Evolutionary conservation across 495 filamentous ascomycete species (phyloP), one percentile per base, ranked within the genome.

Genomic region (Hypoxylon lenormandii): DNA sequence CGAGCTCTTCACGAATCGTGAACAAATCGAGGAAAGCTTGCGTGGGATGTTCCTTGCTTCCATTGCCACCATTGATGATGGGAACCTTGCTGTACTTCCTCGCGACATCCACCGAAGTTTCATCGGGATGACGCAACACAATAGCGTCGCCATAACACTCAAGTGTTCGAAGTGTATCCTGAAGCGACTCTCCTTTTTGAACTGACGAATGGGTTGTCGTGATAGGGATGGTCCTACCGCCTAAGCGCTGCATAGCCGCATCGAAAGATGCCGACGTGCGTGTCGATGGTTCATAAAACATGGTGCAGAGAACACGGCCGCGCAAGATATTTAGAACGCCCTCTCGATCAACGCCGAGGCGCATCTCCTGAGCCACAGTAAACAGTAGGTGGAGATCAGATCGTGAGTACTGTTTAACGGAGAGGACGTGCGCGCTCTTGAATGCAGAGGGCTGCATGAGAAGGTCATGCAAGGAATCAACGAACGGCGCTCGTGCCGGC

Each of bases 11-110:
- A 56, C 96, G 90, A 77, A 98, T 97, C 37, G 95, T 98, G 84
- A 97, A 98, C 66, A 98, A 87, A 74, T 98, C 95, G n/a, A 97
- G 85, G 88, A 98, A 93, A 4, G 95, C 95, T 80, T 98, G 95
- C 0, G 96, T 98, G 3, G 95, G 95, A 79, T 98, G 95, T 81
- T 98, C 95, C 68, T 91, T 85, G 77, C 89, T 91, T 60, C 95
- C 95, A 76, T 98, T 98, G 48, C 95, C 95, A 69, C 92, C 95
- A 75, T 98, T 98, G 82, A 98, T 93, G 74, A 98, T 87, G 1
- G 95, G 95, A 1, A 97, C 92, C 22, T 88, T 87, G 38, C 91
- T 92, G 81, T 88, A 96, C 77, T 92, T 92, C 72, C 88, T 90
- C 7, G 95, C 96, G 37, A 88, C 85, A 33, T 89, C 88, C 18